Conservation (phyloP, 1,284 basidiomycete genomes). For the Ceratobasidium sp. region DNA sequence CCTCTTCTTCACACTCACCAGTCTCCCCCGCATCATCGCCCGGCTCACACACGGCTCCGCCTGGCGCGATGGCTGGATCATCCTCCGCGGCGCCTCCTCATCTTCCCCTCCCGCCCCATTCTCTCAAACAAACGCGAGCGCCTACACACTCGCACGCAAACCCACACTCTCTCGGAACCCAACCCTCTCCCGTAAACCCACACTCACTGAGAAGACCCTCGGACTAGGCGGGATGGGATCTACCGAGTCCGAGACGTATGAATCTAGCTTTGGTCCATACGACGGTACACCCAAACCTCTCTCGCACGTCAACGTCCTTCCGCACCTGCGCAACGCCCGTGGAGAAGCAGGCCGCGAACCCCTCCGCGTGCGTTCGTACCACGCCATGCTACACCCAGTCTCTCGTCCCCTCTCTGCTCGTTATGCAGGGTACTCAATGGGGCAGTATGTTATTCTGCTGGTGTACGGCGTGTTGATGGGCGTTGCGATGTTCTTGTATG, state of each 20-base stretch:
- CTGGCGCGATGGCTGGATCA: conserved; percentile 42
- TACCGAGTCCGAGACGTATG: conserved; percentile 32
- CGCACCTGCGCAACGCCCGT: conserved; percentile 19
- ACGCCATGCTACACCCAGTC: conserved; percentile 42
- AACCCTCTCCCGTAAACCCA: not conserved
- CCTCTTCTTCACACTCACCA: conserved; percentile 50
- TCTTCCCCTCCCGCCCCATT: not conserved
- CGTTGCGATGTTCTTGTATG: conserved; percentile 40
- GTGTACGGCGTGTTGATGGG: conserved; percentile 37
- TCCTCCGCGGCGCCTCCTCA: conserved; percentile 32
- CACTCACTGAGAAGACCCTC: conserved; percentile 17
- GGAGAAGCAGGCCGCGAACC: conserved; percentile 23
- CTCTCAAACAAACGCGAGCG: conserved; percentile 6
- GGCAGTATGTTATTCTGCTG: conserved; percentile 30
- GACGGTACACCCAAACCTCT: conserved; percentile 32
- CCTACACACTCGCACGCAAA: conserved; percentile 20
- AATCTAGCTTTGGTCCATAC: conserved; percentile 17
- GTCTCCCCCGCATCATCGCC: conserved; percentile 52
- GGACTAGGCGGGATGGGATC: conserved; percentile 9
- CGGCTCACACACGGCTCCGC: conserved; percentile 50
- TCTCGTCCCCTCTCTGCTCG: conserved; percentile 27
- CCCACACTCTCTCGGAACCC: conserved; percentile 29
- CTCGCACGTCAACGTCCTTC: conserved; percentile 10
- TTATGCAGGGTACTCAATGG: conserved; percentile 32
- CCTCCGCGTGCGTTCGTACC: conserved; percentile 42